Base-by-base conservation (phyloP, 306 rosid species). In the Corylus americana region DNA sequence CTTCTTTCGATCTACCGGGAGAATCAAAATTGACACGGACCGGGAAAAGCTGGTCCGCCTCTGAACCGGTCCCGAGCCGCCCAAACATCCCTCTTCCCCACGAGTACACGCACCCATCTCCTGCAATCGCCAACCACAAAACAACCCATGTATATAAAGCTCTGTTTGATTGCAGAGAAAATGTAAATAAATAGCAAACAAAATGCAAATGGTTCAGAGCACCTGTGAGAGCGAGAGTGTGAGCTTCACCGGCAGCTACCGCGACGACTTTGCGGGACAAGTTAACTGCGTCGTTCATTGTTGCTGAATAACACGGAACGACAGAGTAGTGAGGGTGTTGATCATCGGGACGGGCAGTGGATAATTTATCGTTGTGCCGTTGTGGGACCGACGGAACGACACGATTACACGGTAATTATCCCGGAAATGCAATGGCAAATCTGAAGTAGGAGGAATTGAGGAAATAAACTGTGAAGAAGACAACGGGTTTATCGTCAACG, bases 41-140 rank as follows among this genome's bases (percentile, higher is more conserved):
- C 0, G 98, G 98, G 3, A 27, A 83, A 57, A 81, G 76, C 83
- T 88, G 83, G 44, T 94, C 98, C 14, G 85, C 80, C 76, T 90
- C 91, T 14, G 91, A 80, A 4, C 88, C 97, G 37, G 81, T 86
- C 1, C 98, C 98, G 70, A 94, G 95, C 5, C 97, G 79, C 69
- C 98, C 97, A 80, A 94, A 83, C 92, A 87, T 90, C 70, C 98
- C 97, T 84, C 89, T 90, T 61, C 98, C 98, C 98, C 98, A 94
- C n/a, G 91, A 85, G 74, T 85, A 92, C 25, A 94, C 91, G 22
- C 88, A 58, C 3, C 97, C 97, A 81, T 94, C 92, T 42, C 89
- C 97, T 94, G 45, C 77, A 83, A 39, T 53, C 70, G 71, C 77
- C 81, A 74, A 74, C 8, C 80, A 62, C 67, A 51, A 29, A 12